A percentile compares a stretch with the other conserved stretches of the same genome.
phyloP scores from a whole-genome alignment of 371 early-diverging fungal genomes.

The Mycotypha africana region DNA sequence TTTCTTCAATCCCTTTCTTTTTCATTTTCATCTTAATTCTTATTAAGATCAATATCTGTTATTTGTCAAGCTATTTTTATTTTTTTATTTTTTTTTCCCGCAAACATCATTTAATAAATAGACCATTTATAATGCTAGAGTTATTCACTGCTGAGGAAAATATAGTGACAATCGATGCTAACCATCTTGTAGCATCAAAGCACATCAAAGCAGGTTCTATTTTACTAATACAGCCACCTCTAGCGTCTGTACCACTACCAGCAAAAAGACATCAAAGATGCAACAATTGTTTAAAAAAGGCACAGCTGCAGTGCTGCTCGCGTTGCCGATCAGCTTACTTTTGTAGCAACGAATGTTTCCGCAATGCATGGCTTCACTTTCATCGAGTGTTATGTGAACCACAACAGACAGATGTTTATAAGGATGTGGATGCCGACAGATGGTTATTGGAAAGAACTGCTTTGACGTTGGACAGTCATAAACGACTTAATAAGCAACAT shows the following conservation, averaged over 20 bases:
- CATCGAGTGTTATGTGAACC: constrained; percentile 40
- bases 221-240: constrained; percentile 22
- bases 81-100: no score
- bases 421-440: constrained; percentile 35
- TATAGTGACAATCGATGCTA: no score
- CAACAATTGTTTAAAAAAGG: constrained; percentile 34
- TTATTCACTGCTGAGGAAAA: no score
- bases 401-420: constrained; percentile 31
- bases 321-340: constrained; percentile 44
- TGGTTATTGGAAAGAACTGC: constrained; percentile 40
- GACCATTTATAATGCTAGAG: no score
- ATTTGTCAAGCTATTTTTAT: no score
- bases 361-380: constrained; percentile 42
- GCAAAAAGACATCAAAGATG: constrained; percentile 35
- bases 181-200: constrained; percentile 11
- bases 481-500: constrained; percentile 42
- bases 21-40: no score
- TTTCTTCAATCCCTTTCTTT: no score
- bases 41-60: no score
- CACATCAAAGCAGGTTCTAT: constrained; percentile 20
- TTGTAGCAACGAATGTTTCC: constrained; percentile 41
- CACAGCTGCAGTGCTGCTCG: constrained; percentile 41
- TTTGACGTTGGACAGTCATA: constrained; percentile 41
- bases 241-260: constrained; percentile 38
- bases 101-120: no score